A percentile compares a stretch with the other conserved stretches of the same genome.
phyloP scores from a whole-genome alignment of 1,139 yeast genomes.

The Kodamaea suecica region DNA sequence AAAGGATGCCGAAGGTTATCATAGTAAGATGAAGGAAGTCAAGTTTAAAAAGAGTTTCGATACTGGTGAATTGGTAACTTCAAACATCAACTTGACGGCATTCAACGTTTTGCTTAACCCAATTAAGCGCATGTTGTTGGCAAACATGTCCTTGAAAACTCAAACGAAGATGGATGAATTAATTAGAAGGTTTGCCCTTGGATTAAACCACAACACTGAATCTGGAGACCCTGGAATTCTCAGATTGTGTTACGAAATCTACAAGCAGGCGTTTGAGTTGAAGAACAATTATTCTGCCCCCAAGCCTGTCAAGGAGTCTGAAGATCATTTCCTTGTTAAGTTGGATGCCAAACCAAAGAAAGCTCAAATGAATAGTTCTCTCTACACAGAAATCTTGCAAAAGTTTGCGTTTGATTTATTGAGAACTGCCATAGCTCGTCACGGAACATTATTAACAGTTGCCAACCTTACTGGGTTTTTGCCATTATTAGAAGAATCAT shows the following conservation, averaged over 20 bases:
- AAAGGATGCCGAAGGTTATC: conserved; percentile 91
- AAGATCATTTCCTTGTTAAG: conserved; percentile 68
- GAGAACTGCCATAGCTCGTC: conserved; percentile 65
- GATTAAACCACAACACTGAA: conserved; percentile 69
- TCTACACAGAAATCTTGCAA: conserved; percentile 59
- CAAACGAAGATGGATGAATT: conserved; percentile 80
- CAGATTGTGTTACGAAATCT: conserved; percentile 71
- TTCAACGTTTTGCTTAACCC: conserved; percentile 71
- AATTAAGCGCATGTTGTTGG: conserved; percentile 60
- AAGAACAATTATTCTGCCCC: conserved; percentile 18
- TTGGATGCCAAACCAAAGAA: conserved; percentile 57
- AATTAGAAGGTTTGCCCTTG: conserved; percentile 70
- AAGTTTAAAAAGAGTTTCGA: conserved; percentile 87
- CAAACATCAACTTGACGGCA: conserved; percentile 56
- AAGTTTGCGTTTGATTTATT: conserved; percentile 77
- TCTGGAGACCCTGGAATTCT: conserved; percentile 59
- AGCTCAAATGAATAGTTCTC: conserved; percentile 49
- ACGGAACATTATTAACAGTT: conserved; percentile 53
- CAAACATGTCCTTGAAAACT: conserved; percentile 62
- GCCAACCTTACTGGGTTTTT: conserved; percentile 69
- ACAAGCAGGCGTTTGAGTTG: conserved; percentile 49
- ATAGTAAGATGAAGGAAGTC: conserved; percentile 84
- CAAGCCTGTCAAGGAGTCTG: conserved; percentile 18
- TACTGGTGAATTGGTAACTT: conserved; percentile 73
- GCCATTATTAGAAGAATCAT: conserved; percentile 62